Base-by-base conservation (phyloP, 1,284 basidiomycete genomes). In the Trichosporon sp. region DNA sequence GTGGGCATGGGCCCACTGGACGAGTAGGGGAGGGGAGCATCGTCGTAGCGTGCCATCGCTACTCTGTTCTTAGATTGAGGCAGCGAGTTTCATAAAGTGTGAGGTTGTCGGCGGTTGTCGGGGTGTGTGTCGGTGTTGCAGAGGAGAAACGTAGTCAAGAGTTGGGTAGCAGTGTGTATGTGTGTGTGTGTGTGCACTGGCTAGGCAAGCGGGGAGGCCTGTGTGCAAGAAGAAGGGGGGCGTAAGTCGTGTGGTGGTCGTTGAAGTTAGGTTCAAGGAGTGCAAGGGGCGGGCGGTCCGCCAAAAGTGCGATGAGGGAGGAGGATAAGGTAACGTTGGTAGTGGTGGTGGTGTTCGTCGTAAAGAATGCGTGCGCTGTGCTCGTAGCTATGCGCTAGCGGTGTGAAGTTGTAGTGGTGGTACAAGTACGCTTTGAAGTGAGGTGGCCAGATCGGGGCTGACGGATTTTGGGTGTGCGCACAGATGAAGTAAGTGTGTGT, bases 11-110 rank as follows among this genome's bases (percentile, higher is more conserved):
- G 67, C 46, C 70, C 72, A 40, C 68, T 65, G 36, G 74, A 73
- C 34, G 73, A 71, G 67, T 70, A 79, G 8, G 77, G 76, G 14
- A 78, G 67, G n/a, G 77, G 77, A 16, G 67, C 71, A 57, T 77
- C 74, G 61, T 74, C 72, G 65, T 71, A 73, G 57, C 70, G 69
- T 19, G 68, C 59, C 61, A 69, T 68, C 56, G 37, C 25, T 54
- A 54, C 49, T 31, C 49, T 44, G 14, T 54, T 25, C 21, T 54
- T 27, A 54, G 49, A 27, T 29, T 16, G 34, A 40, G 57, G 34
- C 25, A 16, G 57, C 34, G 57, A 37, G 57, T 25, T 23, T 34
- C 33, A 37, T 36, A 33, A 16, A 58, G 34, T 21, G 34, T 25
- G 34, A 7, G 21, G 49, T 14, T n/a, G n/a, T n/a, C n/a, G n/a